Base-by-base conservation (phyloP, 2,329 filamentous ascomycete species). In the Penicillium capsulatum region DNA sequence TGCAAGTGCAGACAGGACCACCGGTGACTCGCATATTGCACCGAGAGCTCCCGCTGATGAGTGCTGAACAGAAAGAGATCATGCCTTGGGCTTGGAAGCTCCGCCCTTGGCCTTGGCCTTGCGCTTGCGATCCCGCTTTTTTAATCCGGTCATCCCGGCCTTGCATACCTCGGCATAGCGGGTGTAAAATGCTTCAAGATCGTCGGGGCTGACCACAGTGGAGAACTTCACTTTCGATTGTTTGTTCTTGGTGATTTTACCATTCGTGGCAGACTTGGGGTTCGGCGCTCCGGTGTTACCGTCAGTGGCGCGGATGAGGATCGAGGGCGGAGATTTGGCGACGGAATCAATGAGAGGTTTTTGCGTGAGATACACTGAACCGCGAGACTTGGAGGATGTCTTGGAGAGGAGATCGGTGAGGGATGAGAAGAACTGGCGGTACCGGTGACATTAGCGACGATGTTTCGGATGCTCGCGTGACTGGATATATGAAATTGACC, bases 131-230 rank as follows among this genome's bases (percentile, higher is more conserved):
- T 97, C 91, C 53, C 92, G 77, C 61, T 94, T 95, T 79, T 95
- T 97, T 68, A 98, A 63, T 6, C 83, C 82, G 34, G 78, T 75
- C 89, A 97, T 96, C 4, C 89, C 88, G 0, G 76, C 72, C 71
- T 94, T 96, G 69, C 90, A 96, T 3, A 89, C 76, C 53, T 97
- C 92, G 15, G 89, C 90, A 69, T 97, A 98, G 36, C 79, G 76
- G 19, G 73, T 70, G 64, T 89, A 98, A 60, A 98, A 98, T 0
- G 65, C 71, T 38, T 94, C 89, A 8, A 97, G 64, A 4, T 84
- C 79, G 42, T 83, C 79, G 1, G 84, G 79, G 39, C 84, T 75
- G 1, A 97, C 89, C 0, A 95, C 66, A 0, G 92, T 97, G 2
- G 86, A 87, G 17, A 96, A 61, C 65, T 90, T 94, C 51, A 86